A percentile compares a stretch with the other conserved stretches of the same genome.
Conservation (phyloP, 306 rosid genomes). For the Vigna reflexopilosa region DNA sequence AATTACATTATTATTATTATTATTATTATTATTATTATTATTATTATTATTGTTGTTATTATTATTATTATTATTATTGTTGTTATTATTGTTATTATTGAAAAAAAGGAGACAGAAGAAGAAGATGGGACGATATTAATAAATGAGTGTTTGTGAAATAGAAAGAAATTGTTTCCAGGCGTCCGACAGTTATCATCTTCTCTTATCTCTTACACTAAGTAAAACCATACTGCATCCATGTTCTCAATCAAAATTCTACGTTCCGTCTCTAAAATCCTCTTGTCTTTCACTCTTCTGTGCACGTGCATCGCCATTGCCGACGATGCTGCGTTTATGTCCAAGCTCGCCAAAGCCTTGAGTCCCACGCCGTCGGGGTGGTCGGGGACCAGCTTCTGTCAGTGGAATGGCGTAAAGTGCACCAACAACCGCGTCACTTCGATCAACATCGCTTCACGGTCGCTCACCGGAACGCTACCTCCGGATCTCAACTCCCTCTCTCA, state of each 20-base stretch:
- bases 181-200: too few species aligned
- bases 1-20: too few species aligned
- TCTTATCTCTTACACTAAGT: too few species aligned
- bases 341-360: slow-evolving; percentile 48
- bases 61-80: too few species aligned
- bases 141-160: too few species aligned
- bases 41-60: too few species aligned
- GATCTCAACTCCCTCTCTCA: slow-evolving; percentile 64
- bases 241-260: slow-evolving; percentile 43
- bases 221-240: too few species aligned
- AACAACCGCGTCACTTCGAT: slow-evolving; percentile 55
- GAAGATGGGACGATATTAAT: too few species aligned
- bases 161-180: too few species aligned
- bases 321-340: slow-evolving; percentile 57
- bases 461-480: slow-evolving; percentile 66
- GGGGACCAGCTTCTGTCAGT: slow-evolving; percentile 45
- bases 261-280: slow-evolving; percentile 35
- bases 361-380: slow-evolving; percentile 65
- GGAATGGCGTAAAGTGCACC: slow-evolving; percentile 64
- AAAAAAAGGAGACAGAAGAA: too few species aligned
- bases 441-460: slow-evolving; percentile 45
- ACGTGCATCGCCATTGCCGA: slow-evolving; percentile 56
- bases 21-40: too few species aligned
- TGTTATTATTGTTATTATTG: too few species aligned
- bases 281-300: background rate